Evolutionary conservation across 352 stramenopile species (phyloP), one percentile per base, ranked within the genome.

Genomic region (Globisporangium lucens): DNA sequence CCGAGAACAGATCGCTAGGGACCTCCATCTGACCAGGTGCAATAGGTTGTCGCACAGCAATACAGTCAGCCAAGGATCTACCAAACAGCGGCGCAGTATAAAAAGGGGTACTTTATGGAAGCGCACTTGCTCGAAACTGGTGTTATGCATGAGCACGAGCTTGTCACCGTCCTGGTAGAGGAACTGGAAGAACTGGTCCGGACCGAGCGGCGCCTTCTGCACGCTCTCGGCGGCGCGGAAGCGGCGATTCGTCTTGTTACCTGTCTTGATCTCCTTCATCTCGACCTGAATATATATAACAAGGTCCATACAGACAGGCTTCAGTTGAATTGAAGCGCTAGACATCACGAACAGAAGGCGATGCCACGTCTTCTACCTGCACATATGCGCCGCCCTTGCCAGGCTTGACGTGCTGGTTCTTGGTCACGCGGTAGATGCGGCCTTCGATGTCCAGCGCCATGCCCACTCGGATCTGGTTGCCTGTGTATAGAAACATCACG

Each of bases 261-360:
- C 88, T 0, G 86, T 94, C 79, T 93, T 94, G 62, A 94, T 92
- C 70, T 95, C 88, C 71, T 92, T 94, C 22, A 95, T 70, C 57
- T 95, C 88, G 2, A 77, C 84, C 82, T 95, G 38, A 47, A 6
- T 20, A 51, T 47, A 22, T 35, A 57, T 4, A 22, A 24, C 7
- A 30, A 61, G 43, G 60, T 51, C 1, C 17, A 60, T n/a, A 66
- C 52, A 43, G 15, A 24, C 24, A 24, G 41, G 41, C n/a, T 47
- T 47, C 41, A 47, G 41, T 47, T 13, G 41, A 47, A 47, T 47
- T 47, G 41, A 15, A 8, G 29, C 29, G 17, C 20, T 17, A 43
- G 15, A 27, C 53, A 24, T 4, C 12, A 57, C n/a, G 24, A 22
- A n/a, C 24, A 43, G 2, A 7, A 27, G 27, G 7, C 15, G 3